These are phyloP conservation scores for Saccharum officinarum DNA, from an alignment of 176 grass and related monocot species.

Conservation along the genomic window DNA sequence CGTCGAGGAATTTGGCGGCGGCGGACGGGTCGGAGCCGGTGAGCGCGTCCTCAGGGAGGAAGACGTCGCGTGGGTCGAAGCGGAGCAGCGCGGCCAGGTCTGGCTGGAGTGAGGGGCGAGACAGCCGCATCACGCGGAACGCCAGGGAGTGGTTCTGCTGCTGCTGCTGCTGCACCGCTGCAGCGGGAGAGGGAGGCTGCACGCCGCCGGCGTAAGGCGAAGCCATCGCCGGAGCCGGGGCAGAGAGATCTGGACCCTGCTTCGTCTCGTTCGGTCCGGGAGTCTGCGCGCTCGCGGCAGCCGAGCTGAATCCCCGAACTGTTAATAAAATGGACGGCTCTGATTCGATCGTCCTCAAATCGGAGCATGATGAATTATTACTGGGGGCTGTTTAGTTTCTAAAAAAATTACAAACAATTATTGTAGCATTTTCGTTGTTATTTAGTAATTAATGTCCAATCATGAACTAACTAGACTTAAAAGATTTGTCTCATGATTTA, in stretches of 20 bases:
- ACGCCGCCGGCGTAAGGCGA: constrained; percentile 50
- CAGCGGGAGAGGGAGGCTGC: constrained; percentile 37
- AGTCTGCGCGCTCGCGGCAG: constrained; percentile 18
- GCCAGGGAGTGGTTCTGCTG: constrained; percentile 78
- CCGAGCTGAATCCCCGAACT: not conserved
- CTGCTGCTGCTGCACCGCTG: constrained; percentile 9
- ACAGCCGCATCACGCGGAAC: constrained; percentile 96
- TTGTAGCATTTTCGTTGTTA: too few relatives aligned
- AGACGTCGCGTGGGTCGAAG: constrained; percentile 80
- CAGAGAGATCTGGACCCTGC: constrained; percentile 38
- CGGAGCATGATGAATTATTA: not conserved
- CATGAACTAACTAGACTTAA: too few relatives aligned
- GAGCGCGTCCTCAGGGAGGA: constrained; percentile 82
- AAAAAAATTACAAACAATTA: too few relatives aligned
- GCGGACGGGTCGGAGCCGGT: constrained; percentile 47
- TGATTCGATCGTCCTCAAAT: not conserved
- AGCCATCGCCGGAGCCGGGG: constrained; percentile 40
- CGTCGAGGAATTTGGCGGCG: constrained; percentile 24
- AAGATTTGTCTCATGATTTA: too few relatives aligned
- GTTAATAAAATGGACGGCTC: not conserved
- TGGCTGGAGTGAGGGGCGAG: constrained; percentile 80
- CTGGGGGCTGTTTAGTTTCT: too few relatives aligned
- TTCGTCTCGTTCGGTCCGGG: not conserved
- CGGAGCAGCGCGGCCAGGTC: constrained; percentile 82
- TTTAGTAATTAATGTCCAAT: too few relatives aligned